Conservation (phyloP, 352 stramenopile species). For the Globisporangium heterothallicum region DNA sequence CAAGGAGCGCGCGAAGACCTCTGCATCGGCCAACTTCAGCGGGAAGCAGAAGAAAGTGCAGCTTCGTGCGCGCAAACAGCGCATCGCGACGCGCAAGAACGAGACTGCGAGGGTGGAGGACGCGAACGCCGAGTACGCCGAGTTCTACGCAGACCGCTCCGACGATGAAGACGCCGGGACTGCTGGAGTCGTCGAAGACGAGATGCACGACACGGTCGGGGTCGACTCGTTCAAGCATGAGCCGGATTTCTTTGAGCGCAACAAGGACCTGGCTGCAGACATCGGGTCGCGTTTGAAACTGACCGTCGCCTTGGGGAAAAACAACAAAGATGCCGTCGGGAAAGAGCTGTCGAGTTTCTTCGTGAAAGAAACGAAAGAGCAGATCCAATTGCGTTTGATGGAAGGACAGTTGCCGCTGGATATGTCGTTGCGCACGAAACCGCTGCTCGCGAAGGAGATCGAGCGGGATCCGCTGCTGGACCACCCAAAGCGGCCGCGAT, state of each 20-base stretch:
- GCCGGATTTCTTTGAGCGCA: constrained; percentile 61
- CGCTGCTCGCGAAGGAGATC: constrained; percentile 56
- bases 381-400: constrained; percentile 82
- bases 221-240: constrained; percentile 39
- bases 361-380: constrained; percentile 83
- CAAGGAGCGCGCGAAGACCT: constrained; percentile 66
- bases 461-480: constrained; percentile 60
- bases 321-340: constrained; percentile 75
- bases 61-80: constrained; percentile 77
- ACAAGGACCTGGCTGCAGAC: constrained; percentile 64
- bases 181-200: constrained; percentile 9
- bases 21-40: constrained; percentile 58
- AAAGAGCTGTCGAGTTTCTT: constrained; percentile 86
- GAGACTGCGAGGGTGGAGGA: constrained; percentile 42
- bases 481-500: constrained; percentile 62
- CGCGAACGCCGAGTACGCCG: constrained; percentile 36
- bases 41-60: constrained; percentile 87
- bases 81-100: constrained; percentile 54
- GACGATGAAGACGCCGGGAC: constrained; percentile 24
- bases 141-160: constrained; percentile 41
- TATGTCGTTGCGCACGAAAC: constrained; percentile 40
- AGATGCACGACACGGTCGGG: constrained; percentile 22
- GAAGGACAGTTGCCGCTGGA: constrained; percentile 70
- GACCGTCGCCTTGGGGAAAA: constrained; percentile 73
- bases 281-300: constrained; percentile 66